These are phyloP conservation scores for Arthrobotrys entomopaga DNA, from an alignment of 2,329 filamentous ascomycete species.

Conservation along the genomic window DNA sequence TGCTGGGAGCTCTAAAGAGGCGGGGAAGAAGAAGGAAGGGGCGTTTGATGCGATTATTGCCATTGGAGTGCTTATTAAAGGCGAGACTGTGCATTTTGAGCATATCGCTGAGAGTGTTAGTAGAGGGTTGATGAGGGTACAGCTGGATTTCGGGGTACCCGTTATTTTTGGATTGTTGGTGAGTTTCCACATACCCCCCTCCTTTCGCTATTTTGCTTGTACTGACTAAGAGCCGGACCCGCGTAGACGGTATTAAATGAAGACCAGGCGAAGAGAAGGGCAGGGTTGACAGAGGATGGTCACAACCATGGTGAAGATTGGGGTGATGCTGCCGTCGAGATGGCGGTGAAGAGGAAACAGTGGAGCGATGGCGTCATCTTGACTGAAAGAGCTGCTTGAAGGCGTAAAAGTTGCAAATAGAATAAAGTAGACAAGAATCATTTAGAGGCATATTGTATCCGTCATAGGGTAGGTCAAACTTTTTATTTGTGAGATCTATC, in stretches of 20 bases:
- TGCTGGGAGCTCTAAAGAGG: background rate
- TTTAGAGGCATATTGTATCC: background rate
- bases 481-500: background rate
- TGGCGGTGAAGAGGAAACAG: slow-evolving; percentile 84
- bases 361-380: slow-evolving; percentile 74
- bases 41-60: slow-evolving; percentile 95
- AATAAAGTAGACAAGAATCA: background rate
- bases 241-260: slow-evolving; percentile 83
- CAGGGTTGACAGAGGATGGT: slow-evolving; percentile 74
- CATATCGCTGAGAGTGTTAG: slow-evolving; percentile 94
- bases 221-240: background rate
- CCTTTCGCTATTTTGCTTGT: background rate
- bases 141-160: slow-evolving; percentile 86
- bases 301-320: slow-evolving; percentile 98
- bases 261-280: slow-evolving; percentile 84
- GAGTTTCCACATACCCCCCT: slow-evolving; percentile 16
- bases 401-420: background rate
- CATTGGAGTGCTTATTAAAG: slow-evolving; percentile 96
- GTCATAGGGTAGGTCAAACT: slow-evolving; percentile 1
- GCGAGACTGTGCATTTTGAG: slow-evolving; percentile 99
- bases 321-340: slow-evolving; percentile 92
- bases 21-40: slow-evolving; percentile 62
- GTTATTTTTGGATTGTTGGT: slow-evolving; percentile 81
- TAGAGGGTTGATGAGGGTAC: slow-evolving; percentile 92
- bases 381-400: slow-evolving; percentile 26